Evolutionary conservation across 495 filamentous ascomycete genomes (phyloP).

Genomic region (Hypoxylon perforatum): DNA sequence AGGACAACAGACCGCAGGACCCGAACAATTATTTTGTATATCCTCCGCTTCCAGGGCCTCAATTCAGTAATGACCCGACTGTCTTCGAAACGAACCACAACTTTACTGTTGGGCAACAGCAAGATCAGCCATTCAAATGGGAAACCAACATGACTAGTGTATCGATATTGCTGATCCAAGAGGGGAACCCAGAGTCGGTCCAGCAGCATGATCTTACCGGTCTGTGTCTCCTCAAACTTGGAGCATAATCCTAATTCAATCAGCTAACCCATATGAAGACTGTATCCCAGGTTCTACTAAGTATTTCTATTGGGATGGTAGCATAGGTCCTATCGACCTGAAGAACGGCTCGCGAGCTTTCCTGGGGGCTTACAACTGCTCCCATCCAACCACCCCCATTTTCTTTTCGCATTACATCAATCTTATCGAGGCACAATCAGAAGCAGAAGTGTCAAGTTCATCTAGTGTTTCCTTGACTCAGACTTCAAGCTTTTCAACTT

Average conservation of each 20-base stretch:
- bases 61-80: constrained; percentile 19
- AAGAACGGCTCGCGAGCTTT: constrained; percentile 25
- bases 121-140: constrained; percentile 30
- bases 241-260: not conserved
- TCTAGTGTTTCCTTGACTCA: not conserved
- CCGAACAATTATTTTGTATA: constrained; percentile 30
- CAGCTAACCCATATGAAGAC: constrained; percentile 5
- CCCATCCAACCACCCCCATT: constrained; percentile 6
- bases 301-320: constrained; percentile 27
- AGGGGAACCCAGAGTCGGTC: constrained; percentile 16
- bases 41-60: constrained; percentile 21
- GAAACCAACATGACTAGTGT: constrained; percentile 24
- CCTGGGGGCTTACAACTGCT: constrained; percentile 25
- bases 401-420: constrained; percentile 38
- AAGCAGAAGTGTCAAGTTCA: not conserved
- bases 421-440: constrained; percentile 4
- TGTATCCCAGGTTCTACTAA: constrained; percentile 6
- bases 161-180: constrained; percentile 16
- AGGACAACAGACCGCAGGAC: constrained; percentile 24
- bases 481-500: not conserved
- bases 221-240: not conserved
- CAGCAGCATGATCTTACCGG: constrained; percentile 4
- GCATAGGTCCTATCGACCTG: constrained; percentile 24
- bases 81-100: constrained; percentile 20
- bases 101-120: constrained; percentile 19